Base-by-base conservation (phyloP, 2,329 filamentous ascomycete species). In the Fusarium incarnatum region DNA sequence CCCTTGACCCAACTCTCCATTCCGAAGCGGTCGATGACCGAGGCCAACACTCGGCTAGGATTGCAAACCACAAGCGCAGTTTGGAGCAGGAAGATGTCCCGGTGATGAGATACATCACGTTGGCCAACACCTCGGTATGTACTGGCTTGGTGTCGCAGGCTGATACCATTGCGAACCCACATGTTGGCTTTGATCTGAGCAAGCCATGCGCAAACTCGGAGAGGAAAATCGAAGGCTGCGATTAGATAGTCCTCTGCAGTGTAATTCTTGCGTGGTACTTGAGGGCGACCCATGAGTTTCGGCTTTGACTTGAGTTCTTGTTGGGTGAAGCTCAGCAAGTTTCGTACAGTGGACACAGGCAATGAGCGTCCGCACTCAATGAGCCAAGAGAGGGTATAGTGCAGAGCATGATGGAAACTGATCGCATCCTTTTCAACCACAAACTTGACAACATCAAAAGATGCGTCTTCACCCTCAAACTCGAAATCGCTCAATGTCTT, bases 81-180 rank as follows among this genome's bases (percentile, higher is more conserved):
- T 78, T 99, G 96, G 16, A 99, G 82, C 52, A 99, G 87, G 79
- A 98, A 97, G 46, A 99, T 92, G 77, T 99, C 97, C 62, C 96
- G 89, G 75, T 98, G 95, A 76, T 98, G 95, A 3, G 94, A 94
- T 22, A 98, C 92, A 79, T 99, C 96, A 71, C 96, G 87, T 75
- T 97, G 93, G 13, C 90, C 89, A 16, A 98, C 94, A 42, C 94
- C 94, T 18, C 94, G 91, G 78, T 99, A 99, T 20, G 94, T 96
- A 55, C 92, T 92, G 78, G 97, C 96, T 80, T 99, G 96, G 78
- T 99, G 96, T 41, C 95, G 90, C 54, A 99, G 87, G 75, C 95
- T 98, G 77, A 99, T 94, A 4, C 96, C 96, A 77, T 99, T 99
- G 59, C 96, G 90, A 68, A 99, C 95, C 96, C 97, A 99, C 90